Percentiles rank a stretch among this genome's conserved stretches.
Conservation (phyloP, 768 basidiomycete genomes). For the Hortiboletus flavorubellus region DNA sequence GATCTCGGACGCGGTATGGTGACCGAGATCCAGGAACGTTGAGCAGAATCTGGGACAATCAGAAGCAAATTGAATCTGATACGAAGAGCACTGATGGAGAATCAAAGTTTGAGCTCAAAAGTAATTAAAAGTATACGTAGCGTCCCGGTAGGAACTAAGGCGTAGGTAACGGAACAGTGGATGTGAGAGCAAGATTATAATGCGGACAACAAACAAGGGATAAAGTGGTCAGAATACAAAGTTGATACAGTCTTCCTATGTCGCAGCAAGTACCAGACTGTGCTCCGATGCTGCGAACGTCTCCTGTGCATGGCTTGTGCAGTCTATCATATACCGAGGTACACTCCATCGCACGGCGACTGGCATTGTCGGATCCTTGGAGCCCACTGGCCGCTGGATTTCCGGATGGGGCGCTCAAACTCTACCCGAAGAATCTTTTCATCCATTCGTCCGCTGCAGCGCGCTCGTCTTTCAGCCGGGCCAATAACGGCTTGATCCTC, state of each 20-base stretch:
- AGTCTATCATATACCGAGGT: background rate
- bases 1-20: background rate
- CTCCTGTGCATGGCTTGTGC: conserved; percentile 8
- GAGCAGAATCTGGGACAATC: background rate
- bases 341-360: conserved; percentile 14
- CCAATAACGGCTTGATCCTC: conserved; percentile 55
- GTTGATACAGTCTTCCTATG: conserved; percentile 18
- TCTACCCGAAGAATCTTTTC: conserved; percentile 33
- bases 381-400: background rate
- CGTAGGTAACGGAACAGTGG: conserved; percentile 21
- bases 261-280: conserved; percentile 9
- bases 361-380: conserved; percentile 1
- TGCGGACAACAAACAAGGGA: conserved; percentile 15
- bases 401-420: background rate
- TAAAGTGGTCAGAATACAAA: conserved; percentile 23
- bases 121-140: conserved; percentile 27
- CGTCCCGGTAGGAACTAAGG: conserved; percentile 23
- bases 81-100: conserved; percentile 2
- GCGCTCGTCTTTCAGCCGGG: conserved; percentile 65
- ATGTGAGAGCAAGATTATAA: conserved; percentile 16
- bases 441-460: conserved; percentile 66
- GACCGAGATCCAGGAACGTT: conserved; percentile 11
- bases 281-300: background rate
- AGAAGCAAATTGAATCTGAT: conserved; percentile 9
- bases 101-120: conserved; percentile 17